These are phyloP conservation scores for Pisolithus tinctorius DNA, from an alignment of 768 basidiomycete genomes.

Conservation along the genomic window DNA sequence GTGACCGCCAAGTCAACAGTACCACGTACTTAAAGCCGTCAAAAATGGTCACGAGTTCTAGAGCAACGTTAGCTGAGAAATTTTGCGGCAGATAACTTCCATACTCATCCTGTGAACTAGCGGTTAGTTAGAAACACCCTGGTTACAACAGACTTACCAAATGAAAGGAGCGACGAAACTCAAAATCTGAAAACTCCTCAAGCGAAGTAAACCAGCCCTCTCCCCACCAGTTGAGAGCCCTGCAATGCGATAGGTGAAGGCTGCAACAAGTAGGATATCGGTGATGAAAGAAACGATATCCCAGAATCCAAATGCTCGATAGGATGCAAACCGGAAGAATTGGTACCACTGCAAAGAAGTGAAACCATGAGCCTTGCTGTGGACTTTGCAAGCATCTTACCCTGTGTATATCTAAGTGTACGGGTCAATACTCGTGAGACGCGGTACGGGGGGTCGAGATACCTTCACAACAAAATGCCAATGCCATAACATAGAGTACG, in stretches of 20 bases:
- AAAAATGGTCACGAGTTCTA: conserved; percentile 75
- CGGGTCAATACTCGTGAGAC: conserved; percentile 27
- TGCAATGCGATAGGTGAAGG: conserved; percentile 65
- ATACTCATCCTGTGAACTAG: conserved; percentile 66
- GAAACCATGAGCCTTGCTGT: background rate
- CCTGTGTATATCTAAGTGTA: conserved; percentile 16
- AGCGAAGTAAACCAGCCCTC: conserved; percentile 31
- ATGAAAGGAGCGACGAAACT: conserved; percentile 86
- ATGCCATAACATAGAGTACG: conserved; percentile 67
- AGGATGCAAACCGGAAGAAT: conserved; percentile 68
- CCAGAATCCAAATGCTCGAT: conserved; percentile 82
- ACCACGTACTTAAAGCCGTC: conserved; percentile 65
- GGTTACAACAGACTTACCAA: conserved; percentile 47
- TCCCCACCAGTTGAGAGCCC: conserved; percentile 39
- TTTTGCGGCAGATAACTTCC: conserved; percentile 18
- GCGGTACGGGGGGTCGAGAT: conserved; percentile 22
- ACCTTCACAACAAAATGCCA: conserved; percentile 82
- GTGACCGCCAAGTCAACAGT: background rate
- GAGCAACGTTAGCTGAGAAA: background rate
- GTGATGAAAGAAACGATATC: conserved; percentile 62
- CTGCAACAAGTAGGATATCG: conserved; percentile 62
- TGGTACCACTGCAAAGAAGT: conserved; percentile 49
- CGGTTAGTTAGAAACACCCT: background rate
- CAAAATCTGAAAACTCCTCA: conserved; percentile 81
- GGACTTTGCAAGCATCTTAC: conserved; percentile 8